These are phyloP conservation scores for Nakazawaea siamensis DNA, from an alignment of 805 yeast genomes.

Conservation along the genomic window DNA sequence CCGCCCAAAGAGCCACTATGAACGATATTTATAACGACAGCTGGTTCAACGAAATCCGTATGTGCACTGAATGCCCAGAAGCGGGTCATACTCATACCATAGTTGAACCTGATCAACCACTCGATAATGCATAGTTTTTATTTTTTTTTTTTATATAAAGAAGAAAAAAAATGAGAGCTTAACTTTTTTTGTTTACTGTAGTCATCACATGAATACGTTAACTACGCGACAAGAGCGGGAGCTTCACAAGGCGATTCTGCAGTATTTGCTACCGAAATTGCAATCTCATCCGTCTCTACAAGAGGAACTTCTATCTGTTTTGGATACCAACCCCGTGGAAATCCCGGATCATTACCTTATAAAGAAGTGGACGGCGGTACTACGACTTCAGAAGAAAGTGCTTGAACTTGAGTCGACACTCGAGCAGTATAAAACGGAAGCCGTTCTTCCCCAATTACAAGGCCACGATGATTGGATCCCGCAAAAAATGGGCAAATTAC, in stretches of 20 bases:
- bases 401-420: slow-evolving; percentile 61
- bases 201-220: too few relatives aligned
- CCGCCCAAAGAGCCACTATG: slow-evolving; percentile 53
- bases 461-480: slow-evolving; percentile 51
- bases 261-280: slow-evolving; percentile 19
- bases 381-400: slow-evolving; percentile 67
- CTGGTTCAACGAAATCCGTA: slow-evolving; percentile 58
- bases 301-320: slow-evolving; percentile 2
- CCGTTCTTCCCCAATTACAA: slow-evolving; percentile 8
- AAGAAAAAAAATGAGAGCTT: too few relatives aligned
- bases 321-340: slow-evolving; percentile 8
- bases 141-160: too few relatives aligned
- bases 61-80: slow-evolving; percentile 47
- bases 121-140: slow-evolving; percentile 25
- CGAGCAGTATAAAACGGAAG: slow-evolving; percentile 35
- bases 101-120: slow-evolving; percentile 47
- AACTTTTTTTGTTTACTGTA: too few relatives aligned
- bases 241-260: slow-evolving; percentile 27
- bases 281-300: not conserved
- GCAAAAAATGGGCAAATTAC: slow-evolving; percentile 28
- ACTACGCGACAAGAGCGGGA: slow-evolving; percentile 26
- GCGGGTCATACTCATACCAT: slow-evolving; percentile 31
- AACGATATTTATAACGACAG: slow-evolving; percentile 59
- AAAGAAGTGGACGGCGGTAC: slow-evolving; percentile 83
- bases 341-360: slow-evolving; percentile 35